These are phyloP conservation scores for Moniliella sp. DNA, from an alignment of 1,284 basidiomycete genomes.

Conservation along the genomic window DNA sequence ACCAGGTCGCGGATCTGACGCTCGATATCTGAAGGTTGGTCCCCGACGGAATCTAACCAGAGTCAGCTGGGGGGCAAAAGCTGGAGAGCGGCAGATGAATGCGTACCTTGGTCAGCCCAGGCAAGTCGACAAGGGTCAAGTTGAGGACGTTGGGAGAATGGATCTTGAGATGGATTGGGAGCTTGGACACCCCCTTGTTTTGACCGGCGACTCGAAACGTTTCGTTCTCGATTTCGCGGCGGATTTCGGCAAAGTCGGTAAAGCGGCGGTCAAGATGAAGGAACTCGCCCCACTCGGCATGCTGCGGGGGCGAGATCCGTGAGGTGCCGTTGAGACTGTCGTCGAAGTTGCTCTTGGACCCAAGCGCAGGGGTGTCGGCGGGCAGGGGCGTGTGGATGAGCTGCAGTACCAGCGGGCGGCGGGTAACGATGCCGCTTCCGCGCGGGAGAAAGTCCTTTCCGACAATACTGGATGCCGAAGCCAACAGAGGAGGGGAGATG, in stretches of 20 bases:
- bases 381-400: constrained; percentile 51
- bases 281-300: constrained; percentile 95
- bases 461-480: constrained; percentile 61
- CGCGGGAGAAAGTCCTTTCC: constrained; percentile 69
- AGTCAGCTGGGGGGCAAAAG: neutral
- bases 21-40: constrained; percentile 70
- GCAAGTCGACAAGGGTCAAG: constrained; percentile 80
- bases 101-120: constrained; percentile 70
- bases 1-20: constrained; percentile 82
- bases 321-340: too few species aligned
- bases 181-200: constrained; percentile 90
- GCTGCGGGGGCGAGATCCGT: too few species aligned
- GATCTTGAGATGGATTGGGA: constrained; percentile 81
- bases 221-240: constrained; percentile 92
- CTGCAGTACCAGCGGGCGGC: constrained; percentile 78
- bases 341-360: too few species aligned
- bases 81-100: too few species aligned
- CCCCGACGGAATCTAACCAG: constrained; percentile 35
- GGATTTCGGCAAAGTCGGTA: constrained; percentile 78
- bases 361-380: too few species aligned
- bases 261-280: constrained; percentile 85
- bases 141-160: constrained; percentile 86
- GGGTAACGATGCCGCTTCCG: constrained; percentile 78
- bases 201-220: constrained; percentile 90
- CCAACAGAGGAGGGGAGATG: neutral